Evolutionary conservation across 2,329 filamentous ascomycete genomes (phyloP), one percentile per base, ranked within the genome.

Genomic region (Talaromyces funiculosus): DNA sequence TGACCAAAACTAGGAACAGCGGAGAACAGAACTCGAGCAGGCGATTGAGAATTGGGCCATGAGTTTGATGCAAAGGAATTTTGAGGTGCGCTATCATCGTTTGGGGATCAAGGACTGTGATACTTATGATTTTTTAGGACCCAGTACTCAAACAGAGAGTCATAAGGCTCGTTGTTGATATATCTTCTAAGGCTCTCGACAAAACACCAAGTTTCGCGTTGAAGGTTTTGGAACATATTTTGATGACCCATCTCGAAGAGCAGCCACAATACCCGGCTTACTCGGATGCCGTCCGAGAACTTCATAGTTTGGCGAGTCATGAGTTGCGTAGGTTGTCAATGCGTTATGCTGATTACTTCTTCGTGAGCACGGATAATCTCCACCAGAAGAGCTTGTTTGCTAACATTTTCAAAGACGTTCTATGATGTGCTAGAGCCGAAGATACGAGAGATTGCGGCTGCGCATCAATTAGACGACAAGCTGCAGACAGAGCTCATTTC

Each of bases 291-390:
- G 89, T 97, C 37, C 94, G 92, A 70, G 90, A 95, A 61, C 81
- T 99, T 16, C 92, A 97, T 71, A 85, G 84, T 3, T 85, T 95
- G 69, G 90, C 90, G 67, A 91, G 92, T 74, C 83, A 91, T 60
- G 93, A 99, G 73, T 81, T 97, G 62, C 92, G 96, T 68, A 85
- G 92, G 60, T 81, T 99, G 42, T 93, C 93, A 6, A 86, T 90
- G 63, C 90, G 92, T 68, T 96, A 97, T 82, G 89, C 94, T 0
- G 90, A 97, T 72, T 89, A 96, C 70, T 86, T 99, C 63, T 82
- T 94, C 67, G 84, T 89, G 77, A 76, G 81, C 62, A 14, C 24
- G 26, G 20, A 18, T 4, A 47, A 10, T 33, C 22, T 14, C 24
- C 3, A 58, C 37, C n/a, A 24, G n/a, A 54, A 29, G 5, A 10